A percentile compares a stretch with the other conserved stretches of the same genome.
These are phyloP conservation scores for Blastomyces percursus DNA, from an alignment of 2,329 filamentous ascomycete species.

Conservation along the genomic window DNA sequence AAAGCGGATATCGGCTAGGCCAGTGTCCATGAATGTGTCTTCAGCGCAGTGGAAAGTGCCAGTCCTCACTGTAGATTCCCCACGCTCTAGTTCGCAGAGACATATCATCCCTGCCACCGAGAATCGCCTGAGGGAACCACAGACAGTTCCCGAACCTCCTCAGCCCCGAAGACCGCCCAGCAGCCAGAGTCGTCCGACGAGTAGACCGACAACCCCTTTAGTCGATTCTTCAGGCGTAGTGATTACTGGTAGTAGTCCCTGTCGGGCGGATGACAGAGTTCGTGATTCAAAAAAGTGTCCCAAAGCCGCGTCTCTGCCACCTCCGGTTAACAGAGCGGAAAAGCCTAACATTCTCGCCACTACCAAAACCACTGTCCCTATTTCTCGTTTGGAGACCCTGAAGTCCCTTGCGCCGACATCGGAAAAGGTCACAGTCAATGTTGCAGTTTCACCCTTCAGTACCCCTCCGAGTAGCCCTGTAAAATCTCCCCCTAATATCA, in stretches of 20 bases:
- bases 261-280: slow-evolving; percentile 13
- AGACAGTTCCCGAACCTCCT: neutral
- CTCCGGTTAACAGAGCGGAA: slow-evolving; percentile 68
- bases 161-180: slow-evolving; percentile 1
- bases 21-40: slow-evolving; percentile 35
- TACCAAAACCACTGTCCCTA: slow-evolving; percentile 28
- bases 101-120: neutral
- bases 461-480: slow-evolving; percentile 70
- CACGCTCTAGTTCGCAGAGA: slow-evolving; percentile 30
- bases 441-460: slow-evolving; percentile 64
- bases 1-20: slow-evolving; percentile 50
- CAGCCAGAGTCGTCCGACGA: slow-evolving; percentile 10
- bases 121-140: neutral
- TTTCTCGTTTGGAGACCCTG: slow-evolving; percentile 25
- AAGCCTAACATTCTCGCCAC: slow-evolving; percentile 55
- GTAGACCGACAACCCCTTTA: slow-evolving; percentile 26
- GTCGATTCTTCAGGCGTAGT: slow-evolving; percentile 37
- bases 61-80: slow-evolving; percentile 35
- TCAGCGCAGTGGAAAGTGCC: slow-evolving; percentile 34
- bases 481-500: slow-evolving; percentile 29
- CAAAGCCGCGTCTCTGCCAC: slow-evolving; percentile 45
- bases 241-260: slow-evolving; percentile 31
- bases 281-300: slow-evolving; percentile 20
- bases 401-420: slow-evolving; percentile 21
- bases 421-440: slow-evolving; percentile 27